Percentiles rank a stretch among this genome's conserved stretches.
Conservation (phyloP, 176 grass and related monocot species). For the Oryza nivara region DNA sequence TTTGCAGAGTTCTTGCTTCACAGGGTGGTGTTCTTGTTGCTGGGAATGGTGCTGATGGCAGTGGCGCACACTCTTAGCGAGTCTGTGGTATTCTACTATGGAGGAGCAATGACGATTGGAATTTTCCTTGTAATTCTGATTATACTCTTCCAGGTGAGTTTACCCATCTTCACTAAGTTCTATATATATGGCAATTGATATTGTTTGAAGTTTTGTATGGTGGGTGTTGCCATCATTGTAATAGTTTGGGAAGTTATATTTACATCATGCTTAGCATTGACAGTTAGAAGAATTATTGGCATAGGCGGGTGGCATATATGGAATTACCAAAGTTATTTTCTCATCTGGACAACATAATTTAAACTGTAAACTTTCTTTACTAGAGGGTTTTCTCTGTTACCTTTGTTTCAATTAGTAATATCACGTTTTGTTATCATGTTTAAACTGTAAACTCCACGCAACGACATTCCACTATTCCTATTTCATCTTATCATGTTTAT, state of each 20-base stretch:
- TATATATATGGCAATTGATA: background rate
- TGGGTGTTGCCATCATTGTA: background rate
- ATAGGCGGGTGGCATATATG: background rate
- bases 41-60: slow-evolving; percentile 74
- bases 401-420: background rate
- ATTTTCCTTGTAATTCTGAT: slow-evolving; percentile 84
- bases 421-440: background rate
- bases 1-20: slow-evolving; percentile 74
- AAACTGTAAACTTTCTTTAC: background rate
- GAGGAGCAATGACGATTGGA: slow-evolving; percentile 86
- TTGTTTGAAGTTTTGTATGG: background rate
- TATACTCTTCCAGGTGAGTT: slow-evolving; percentile 88
- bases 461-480: background rate
- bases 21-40: slow-evolving; percentile 79
- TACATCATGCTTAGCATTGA: background rate
- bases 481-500: slow-evolving; percentile 5
- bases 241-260: background rate
- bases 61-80: slow-evolving; percentile 67
- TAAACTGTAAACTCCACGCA: background rate
- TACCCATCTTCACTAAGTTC: slow-evolving; percentile 1
- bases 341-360: background rate
- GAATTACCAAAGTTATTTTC: background rate
- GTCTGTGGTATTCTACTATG: slow-evolving; percentile 93
- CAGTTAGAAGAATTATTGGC: background rate
- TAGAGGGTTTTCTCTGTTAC: background rate